phyloP scores from a whole-genome alignment of 495 filamentous ascomycete species.

The Talaromyces borbonicus region DNA sequence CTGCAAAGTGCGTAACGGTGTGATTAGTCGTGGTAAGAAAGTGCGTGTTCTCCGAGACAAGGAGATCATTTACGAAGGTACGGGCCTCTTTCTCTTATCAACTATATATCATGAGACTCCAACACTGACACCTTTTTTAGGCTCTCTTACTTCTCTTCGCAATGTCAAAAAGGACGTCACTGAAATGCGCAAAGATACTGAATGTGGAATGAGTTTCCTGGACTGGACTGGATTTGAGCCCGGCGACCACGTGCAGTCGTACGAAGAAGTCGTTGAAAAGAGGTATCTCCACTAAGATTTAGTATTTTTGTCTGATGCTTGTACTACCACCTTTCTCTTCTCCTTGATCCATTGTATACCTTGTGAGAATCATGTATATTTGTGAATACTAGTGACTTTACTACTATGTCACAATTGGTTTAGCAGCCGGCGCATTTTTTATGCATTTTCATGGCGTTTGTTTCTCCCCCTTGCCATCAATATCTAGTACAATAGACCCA shows the following conservation, averaged over 20 bases:
- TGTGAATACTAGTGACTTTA: conserved; percentile 1
- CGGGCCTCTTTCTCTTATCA: conserved; percentile 29
- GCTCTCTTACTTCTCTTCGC: conserved; percentile 69
- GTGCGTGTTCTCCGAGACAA: conserved; percentile 64
- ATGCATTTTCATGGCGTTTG: conserved; percentile 11
- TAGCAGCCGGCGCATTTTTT: not conserved
- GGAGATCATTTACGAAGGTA: conserved; percentile 71
- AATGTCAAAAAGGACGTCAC: conserved; percentile 82
- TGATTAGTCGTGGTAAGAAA: conserved; percentile 48
- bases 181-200: conserved; percentile 81
- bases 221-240: conserved; percentile 65
- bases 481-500: conserved; percentile 9
- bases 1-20: conserved; percentile 76
- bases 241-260: conserved; percentile 79
- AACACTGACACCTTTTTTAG: conserved; percentile 29
- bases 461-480: conserved; percentile 6
- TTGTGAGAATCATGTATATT: conserved; percentile 2
- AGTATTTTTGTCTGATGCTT: conserved; percentile 7
- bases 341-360: not conserved
- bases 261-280: conserved; percentile 70
- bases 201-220: conserved; percentile 86
- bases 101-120: too few relatives aligned
- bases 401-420: conserved; percentile 8
- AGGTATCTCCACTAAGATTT: conserved; percentile 32
- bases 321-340: conserved; percentile 6